Evolutionary conservation across 163 green algal genomes (phyloP), one percentile per base, ranked within the genome.

Genomic region (Smithsoniella earleae): DNA sequence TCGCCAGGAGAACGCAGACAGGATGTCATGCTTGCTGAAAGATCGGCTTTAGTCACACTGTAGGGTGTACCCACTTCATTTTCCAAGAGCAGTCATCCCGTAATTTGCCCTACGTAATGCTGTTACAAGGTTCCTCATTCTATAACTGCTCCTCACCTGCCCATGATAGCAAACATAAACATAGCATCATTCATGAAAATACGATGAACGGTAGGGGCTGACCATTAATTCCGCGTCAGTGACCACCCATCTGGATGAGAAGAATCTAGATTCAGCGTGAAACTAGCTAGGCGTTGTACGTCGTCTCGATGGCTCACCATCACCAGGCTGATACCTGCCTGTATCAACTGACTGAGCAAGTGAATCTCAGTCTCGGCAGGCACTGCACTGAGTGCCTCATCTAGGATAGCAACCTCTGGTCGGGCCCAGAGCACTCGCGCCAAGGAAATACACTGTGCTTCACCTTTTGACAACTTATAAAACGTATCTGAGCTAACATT

Each of bases 351-450:
- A 34, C 43, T 31, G 30, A 69, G 58, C 58, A 69, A 13, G 27
- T 31, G 18, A 30, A 69, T 30, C 25, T 69, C 58, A 22, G 34
- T 40, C 58, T 69, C n/a, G 13, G 25, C 25, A n/a, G 58, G 58
- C 20, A 69, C 58, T n/a, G 58, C 58, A 4, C 58, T 34, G 3
- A 69, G 25, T 34, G 58, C 58, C 25, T 69, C 58, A 43, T 69
- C 58, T 13, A 69, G 58, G 3, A 69, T 69, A 22, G 58, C 58
- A 5, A 69, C n/a, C 3, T 69, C 58, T 40, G 58, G 58, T 31
- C 25, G 10, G 5, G 25, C 58, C 6, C 20, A 6, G 16, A 69
- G 58, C 3, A 45, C 20, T 3, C 58, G 58, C 3, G 58, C 58
- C 8, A 34, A 22, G 3, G n/a, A 25, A 37, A 69, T 40, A 13